A percentile compares a stretch with the other conserved stretches of the same genome.
phyloP scores from a whole-genome alignment of 306 rosid genomes.

The Dryas drummondii region DNA sequence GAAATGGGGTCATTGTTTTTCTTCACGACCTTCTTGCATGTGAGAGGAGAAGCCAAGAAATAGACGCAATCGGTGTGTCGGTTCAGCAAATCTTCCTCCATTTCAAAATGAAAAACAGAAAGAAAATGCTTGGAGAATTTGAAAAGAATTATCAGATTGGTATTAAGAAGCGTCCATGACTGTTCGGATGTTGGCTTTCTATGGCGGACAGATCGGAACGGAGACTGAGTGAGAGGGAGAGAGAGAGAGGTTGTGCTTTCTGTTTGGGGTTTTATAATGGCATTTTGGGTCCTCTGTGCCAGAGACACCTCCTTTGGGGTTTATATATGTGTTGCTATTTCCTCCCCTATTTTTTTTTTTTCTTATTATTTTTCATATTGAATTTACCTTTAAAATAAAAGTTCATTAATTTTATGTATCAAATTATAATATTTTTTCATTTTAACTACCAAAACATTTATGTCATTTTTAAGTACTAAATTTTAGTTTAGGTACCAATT shows the following conservation, averaged over 20 bases:
- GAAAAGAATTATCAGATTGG: not conserved
- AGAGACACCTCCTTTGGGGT: not conserved
- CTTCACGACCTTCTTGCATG: slow-evolving; percentile 77
- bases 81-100: slow-evolving; percentile 66
- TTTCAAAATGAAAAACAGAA: slow-evolving; percentile 18
- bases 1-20: not conserved
- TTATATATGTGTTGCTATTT: not conserved
- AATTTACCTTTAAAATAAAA: too few species aligned
- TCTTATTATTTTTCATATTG: too few species aligned
- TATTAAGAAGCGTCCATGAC: slow-evolving; percentile 26
- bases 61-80: slow-evolving; percentile 82
- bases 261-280: not conserved
- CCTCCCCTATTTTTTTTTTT: too few species aligned
- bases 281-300: too few species aligned
- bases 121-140: not conserved
- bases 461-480: too few species aligned
- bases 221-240: slow-evolving; percentile 11
- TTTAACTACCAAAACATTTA: too few species aligned
- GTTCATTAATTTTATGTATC: too few species aligned
- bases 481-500: too few species aligned
- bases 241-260: not conserved
- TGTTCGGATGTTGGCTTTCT: slow-evolving; percentile 18
- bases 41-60: slow-evolving; percentile 86
- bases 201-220: slow-evolving; percentile 22
- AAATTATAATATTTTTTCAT: too few species aligned